These are phyloP conservation scores for Aspergillus thermomutatus DNA, from an alignment of 2,329 filamentous ascomycete genomes.

Conservation along the genomic window DNA sequence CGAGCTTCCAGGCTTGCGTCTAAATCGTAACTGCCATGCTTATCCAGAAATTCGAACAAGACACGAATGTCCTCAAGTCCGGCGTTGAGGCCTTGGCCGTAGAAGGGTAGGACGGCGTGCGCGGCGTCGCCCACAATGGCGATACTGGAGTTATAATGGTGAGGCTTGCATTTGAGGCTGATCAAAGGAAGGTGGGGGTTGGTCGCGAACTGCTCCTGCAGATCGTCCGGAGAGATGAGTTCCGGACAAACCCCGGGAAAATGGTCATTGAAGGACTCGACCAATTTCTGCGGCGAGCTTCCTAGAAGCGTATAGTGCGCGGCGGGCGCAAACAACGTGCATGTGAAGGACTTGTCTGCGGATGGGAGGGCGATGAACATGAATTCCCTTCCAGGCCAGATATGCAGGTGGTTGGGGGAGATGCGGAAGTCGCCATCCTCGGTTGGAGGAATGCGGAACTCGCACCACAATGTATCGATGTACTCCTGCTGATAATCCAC, in stretches of 20 bases:
- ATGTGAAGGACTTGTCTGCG: slow-evolving; percentile 89
- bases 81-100: slow-evolving; percentile 96
- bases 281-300: slow-evolving; percentile 61
- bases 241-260: slow-evolving; percentile 78
- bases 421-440: slow-evolving; percentile 64
- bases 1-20: slow-evolving; percentile 42
- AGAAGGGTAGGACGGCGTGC: slow-evolving; percentile 98
- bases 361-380: slow-evolving; percentile 98
- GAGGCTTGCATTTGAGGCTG: slow-evolving; percentile 85
- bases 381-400: slow-evolving; percentile 89
- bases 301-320: slow-evolving; percentile 67
- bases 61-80: slow-evolving; percentile 91
- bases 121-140: slow-evolving; percentile 92
- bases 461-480: slow-evolving; percentile 96
- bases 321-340: slow-evolving; percentile 84
- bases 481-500: slow-evolving; percentile 94
- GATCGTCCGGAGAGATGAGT: slow-evolving; percentile 57
- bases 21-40: slow-evolving; percentile 49
- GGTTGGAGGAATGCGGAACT: slow-evolving; percentile 73
- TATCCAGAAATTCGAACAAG: slow-evolving; percentile 78
- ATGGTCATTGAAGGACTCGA: slow-evolving; percentile 78
- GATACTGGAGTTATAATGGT: slow-evolving; percentile 72
- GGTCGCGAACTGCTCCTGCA: slow-evolving; percentile 69
- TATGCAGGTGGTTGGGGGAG: slow-evolving; percentile 90
- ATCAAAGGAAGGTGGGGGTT: slow-evolving; percentile 93